Evolutionary conservation across 306 rosid species (phyloP).

Genomic region (Quercus rubra): DNA sequence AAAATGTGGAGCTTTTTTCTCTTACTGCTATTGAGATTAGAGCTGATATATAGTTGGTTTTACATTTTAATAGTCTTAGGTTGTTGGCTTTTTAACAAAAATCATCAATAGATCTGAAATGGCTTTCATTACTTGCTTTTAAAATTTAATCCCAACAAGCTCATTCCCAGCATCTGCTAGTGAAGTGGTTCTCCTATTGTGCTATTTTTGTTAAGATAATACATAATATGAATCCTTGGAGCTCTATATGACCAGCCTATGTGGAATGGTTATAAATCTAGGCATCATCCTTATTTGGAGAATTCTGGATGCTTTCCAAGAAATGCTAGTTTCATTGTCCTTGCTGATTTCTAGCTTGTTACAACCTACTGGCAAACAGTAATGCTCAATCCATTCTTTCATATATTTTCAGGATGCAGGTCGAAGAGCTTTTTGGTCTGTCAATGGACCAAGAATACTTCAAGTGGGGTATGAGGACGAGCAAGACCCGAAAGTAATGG

Average conservation of each 20-base stretch:
- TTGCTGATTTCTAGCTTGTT: not conserved
- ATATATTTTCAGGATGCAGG: conserved; percentile 70
- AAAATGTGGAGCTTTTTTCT: not conserved
- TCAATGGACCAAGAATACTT: conserved; percentile 88
- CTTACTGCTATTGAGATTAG: not conserved
- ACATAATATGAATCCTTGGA: not conserved
- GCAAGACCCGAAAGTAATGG: conserved; percentile 87
- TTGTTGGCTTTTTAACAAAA: too few species aligned
- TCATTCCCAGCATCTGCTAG: not conserved
- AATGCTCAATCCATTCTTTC: not conserved
- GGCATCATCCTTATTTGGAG: not conserved
- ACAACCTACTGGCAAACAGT: not conserved
- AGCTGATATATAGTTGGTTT: not conserved
- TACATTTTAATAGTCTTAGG: not conserved
- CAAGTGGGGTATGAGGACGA: conserved; percentile 90
- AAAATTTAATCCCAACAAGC: not conserved
- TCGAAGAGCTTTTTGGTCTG: conserved; percentile 88
- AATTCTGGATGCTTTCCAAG: not conserved
- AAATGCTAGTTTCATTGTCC: not conserved
- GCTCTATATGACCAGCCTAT: not conserved
- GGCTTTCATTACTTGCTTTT: not conserved
- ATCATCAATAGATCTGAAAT: too few species aligned
- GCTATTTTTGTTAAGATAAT: not conserved
- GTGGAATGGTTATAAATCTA: not conserved
- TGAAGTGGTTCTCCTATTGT: not conserved